These are phyloP conservation scores for Arthrobotrys pseudoclavata DNA, from an alignment of 2,329 filamentous ascomycete species.

Conservation along the genomic window DNA sequence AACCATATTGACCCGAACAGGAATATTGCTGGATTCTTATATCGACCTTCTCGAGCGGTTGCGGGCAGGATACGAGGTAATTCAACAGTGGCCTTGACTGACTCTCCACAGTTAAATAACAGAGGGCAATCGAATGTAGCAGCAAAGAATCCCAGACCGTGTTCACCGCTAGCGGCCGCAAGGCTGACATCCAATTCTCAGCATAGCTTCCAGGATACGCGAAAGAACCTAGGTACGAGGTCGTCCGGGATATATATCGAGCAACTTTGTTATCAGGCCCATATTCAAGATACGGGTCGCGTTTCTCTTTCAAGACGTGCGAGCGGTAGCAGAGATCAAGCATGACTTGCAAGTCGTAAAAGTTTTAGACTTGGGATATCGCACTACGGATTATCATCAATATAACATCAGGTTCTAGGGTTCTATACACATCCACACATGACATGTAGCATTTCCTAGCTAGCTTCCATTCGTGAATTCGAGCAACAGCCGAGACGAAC, in stretches of 20 bases:
- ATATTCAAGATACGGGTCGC: not conserved
- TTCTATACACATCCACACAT: too few relatives aligned
- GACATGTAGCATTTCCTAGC: too few relatives aligned
- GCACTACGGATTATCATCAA: not conserved
- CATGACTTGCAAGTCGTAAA: not conserved
- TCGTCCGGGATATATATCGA: not conserved
- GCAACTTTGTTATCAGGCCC: too few relatives aligned
- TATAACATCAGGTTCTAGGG: too few relatives aligned
- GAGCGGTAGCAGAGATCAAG: too few relatives aligned
- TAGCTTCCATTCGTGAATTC: too few relatives aligned
- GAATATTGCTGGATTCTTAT: not conserved
- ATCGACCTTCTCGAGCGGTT: not conserved
- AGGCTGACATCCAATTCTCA: not conserved
- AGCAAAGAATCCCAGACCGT: constrained; percentile 2
- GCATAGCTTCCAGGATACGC: not conserved
- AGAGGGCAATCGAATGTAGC: not conserved
- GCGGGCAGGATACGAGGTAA: not conserved
- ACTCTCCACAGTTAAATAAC: not conserved
- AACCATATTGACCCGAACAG: not conserved
- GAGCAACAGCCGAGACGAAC: not conserved
- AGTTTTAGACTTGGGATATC: not conserved
- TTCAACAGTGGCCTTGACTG: not conserved
- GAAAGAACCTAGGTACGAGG: not conserved
- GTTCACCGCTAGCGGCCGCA: not conserved
- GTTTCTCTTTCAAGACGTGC: too few relatives aligned